These are phyloP conservation scores for Alternaria hordeiaustralica DNA, from an alignment of 2,329 filamentous ascomycete species.

Conservation along the genomic window DNA sequence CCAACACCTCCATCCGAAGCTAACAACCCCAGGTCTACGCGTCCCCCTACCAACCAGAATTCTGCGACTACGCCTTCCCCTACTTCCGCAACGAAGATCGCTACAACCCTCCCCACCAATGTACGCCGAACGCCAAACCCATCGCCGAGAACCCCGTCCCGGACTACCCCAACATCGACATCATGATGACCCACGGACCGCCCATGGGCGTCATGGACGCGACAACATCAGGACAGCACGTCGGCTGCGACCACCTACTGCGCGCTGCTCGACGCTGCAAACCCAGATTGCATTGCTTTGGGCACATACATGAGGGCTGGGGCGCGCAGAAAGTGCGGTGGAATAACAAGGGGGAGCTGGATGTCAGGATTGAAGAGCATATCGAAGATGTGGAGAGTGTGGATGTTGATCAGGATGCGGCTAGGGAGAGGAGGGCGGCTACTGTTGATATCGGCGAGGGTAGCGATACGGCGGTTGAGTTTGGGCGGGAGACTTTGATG, in stretches of 20 bases:
- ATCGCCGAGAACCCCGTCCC: constrained; percentile 53
- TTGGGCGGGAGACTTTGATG: constrained; percentile 62
- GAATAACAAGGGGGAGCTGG: constrained; percentile 35
- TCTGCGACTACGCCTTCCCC: constrained; percentile 62
- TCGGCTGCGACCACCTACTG: constrained; percentile 64
- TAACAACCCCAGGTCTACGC: constrained; percentile 56
- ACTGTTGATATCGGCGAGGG: constrained; percentile 43
- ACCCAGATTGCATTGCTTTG: constrained; percentile 66
- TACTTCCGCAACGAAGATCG: constrained; percentile 60
- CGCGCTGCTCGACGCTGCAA: constrained; percentile 57
- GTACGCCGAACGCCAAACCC: constrained; percentile 27
- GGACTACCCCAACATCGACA: constrained; percentile 56
- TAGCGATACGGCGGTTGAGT: constrained; percentile 40
- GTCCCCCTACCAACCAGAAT: constrained; percentile 63
- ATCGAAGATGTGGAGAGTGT: constrained; percentile 22
- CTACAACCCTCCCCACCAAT: constrained; percentile 54
- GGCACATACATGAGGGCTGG: constrained; percentile 66
- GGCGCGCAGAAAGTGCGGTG: constrained; percentile 49
- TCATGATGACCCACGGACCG: constrained; percentile 68
- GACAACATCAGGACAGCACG: constrained; percentile 42
- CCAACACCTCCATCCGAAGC: neutral
- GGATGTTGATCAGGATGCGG: constrained; percentile 23
- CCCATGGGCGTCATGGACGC: constrained; percentile 59
- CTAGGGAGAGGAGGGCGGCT: constrained; percentile 30
- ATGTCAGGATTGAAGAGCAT: constrained; percentile 25